phyloP scores from a whole-genome alignment of 805 yeast genomes.

The Cyberlindnera euphorbiae region DNA sequence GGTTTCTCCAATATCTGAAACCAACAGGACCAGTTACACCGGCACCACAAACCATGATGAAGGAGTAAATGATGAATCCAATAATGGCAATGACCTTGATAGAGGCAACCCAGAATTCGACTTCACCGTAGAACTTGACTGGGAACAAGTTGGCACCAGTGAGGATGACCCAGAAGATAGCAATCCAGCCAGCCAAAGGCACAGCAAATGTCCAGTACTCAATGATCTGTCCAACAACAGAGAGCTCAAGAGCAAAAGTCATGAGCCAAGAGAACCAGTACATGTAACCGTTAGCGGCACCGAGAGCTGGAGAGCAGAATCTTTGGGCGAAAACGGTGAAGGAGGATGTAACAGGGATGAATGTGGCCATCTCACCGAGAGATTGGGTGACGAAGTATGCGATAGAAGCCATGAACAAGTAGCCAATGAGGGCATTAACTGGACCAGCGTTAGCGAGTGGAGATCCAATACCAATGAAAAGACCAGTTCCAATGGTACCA shows the following conservation, averaged over 20 bases:
- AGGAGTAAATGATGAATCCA: conserved; percentile 64
- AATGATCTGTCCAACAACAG: conserved; percentile 64
- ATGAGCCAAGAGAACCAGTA: conserved; percentile 79
- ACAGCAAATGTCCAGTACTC: conserved; percentile 64
- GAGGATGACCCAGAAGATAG: conserved; percentile 56
- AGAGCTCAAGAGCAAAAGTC: conserved; percentile 69
- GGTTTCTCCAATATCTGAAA: conserved; percentile 76
- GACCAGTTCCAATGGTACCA: conserved; percentile 77
- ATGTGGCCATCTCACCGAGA: conserved; percentile 79
- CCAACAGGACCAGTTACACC: conserved; percentile 68
- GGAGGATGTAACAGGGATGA: conserved; percentile 61
- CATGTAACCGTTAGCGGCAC: conserved; percentile 67
- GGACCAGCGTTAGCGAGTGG: conserved; percentile 63
- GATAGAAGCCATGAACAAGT: conserved; percentile 58
- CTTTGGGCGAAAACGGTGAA: conserved; percentile 67
- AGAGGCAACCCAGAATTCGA: conserved; percentile 71
- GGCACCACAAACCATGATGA: conserved; percentile 74
- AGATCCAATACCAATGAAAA: conserved; percentile 59
- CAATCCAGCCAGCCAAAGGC: conserved; percentile 70
- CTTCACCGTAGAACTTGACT: conserved; percentile 66
- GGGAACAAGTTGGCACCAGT: conserved; percentile 56
- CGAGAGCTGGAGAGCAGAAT: conserved; percentile 65
- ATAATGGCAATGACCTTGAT: conserved; percentile 63
- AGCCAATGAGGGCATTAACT: conserved; percentile 60
- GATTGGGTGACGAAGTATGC: conserved; percentile 66